These are phyloP conservation scores for Sphaerulina populicola DNA, from an alignment of 2,329 filamentous ascomycete species.

Conservation along the genomic window DNA sequence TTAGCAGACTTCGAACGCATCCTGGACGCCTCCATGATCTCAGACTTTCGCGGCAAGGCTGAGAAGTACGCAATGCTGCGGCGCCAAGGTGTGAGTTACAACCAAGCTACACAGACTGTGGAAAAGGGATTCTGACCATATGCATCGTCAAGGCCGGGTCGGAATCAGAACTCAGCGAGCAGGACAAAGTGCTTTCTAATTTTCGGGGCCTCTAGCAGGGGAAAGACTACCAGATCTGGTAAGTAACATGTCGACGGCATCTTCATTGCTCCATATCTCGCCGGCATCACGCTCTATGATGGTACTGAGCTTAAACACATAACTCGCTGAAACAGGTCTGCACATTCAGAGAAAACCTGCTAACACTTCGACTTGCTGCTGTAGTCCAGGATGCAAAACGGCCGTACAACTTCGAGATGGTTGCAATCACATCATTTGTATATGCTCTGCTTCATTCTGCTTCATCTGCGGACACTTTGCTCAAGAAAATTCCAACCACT, in stretches of 20 bases:
- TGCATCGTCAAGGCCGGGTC: neutral
- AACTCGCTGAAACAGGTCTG: neutral
- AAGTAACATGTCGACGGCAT: too few species aligned
- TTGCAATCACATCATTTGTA: constrained; percentile 8
- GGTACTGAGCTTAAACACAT: too few species aligned
- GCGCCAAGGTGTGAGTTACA: neutral
- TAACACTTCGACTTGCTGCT: neutral
- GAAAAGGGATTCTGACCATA: neutral
- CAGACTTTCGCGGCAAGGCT: neutral
- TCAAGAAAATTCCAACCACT: constrained; percentile 3
- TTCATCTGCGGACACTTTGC: constrained; percentile 11
- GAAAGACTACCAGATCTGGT: too few species aligned
- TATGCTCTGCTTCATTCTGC: constrained; percentile 7
- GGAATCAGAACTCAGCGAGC: neutral
- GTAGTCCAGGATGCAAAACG: constrained; percentile 6
- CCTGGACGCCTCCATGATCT: neutral
- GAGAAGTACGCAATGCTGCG: neutral
- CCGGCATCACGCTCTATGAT: too few species aligned
- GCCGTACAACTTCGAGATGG: constrained; percentile 7
- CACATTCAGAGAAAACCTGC: neutral
- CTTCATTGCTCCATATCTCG: too few species aligned
- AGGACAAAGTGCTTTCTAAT: too few species aligned
- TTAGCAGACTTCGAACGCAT: neutral
- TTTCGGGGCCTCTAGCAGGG: too few species aligned
- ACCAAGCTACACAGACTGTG: too few species aligned